Evolutionary conservation across 1,284 basidiomycete species (phyloP).

Genomic region (Fomitopsis betulina): DNA sequence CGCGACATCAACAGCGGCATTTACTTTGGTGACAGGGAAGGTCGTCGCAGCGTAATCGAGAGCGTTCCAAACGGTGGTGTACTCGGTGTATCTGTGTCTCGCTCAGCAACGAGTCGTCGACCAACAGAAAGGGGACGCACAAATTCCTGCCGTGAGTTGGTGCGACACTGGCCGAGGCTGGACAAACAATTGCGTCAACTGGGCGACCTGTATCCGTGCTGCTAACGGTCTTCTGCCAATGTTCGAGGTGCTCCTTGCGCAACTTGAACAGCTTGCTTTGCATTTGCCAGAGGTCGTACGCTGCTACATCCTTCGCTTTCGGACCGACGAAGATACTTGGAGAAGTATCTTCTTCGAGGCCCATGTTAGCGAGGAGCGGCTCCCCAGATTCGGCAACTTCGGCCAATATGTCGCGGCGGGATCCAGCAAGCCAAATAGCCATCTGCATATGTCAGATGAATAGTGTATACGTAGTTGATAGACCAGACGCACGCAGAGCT

Average conservation of each 20-base stretch:
- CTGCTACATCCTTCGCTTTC: constrained; percentile 12
- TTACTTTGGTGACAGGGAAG: constrained; percentile 40
- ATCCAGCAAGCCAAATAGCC: constrained; percentile 17
- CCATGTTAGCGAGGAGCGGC: constrained; percentile 57
- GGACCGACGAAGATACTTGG: neutral
- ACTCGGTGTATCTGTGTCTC: constrained; percentile 16
- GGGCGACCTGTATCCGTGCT: constrained; percentile 43
- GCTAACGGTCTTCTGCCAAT: constrained; percentile 38
- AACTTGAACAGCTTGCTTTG: constrained; percentile 34
- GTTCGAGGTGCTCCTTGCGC: constrained; percentile 40
- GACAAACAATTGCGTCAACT: constrained; percentile 39
- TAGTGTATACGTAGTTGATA: neutral
- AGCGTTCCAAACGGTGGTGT: constrained; percentile 19
- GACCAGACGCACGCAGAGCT: constrained; percentile 33
- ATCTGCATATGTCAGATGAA: neutral
- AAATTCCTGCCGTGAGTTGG: constrained; percentile 33
- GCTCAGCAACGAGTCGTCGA: neutral
- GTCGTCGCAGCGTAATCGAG: constrained; percentile 42
- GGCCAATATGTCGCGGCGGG: constrained; percentile 4
- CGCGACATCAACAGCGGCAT: constrained; percentile 28
- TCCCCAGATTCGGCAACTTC: constrained; percentile 37
- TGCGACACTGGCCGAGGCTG: constrained; percentile 31
- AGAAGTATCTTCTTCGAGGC: constrained; percentile 29
- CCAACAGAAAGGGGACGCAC: constrained; percentile 18
- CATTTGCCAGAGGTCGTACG: constrained; percentile 39